phyloP scores from a whole-genome alignment of 202 grass and related monocot genomes.

The Digitaria exilis region DNA sequence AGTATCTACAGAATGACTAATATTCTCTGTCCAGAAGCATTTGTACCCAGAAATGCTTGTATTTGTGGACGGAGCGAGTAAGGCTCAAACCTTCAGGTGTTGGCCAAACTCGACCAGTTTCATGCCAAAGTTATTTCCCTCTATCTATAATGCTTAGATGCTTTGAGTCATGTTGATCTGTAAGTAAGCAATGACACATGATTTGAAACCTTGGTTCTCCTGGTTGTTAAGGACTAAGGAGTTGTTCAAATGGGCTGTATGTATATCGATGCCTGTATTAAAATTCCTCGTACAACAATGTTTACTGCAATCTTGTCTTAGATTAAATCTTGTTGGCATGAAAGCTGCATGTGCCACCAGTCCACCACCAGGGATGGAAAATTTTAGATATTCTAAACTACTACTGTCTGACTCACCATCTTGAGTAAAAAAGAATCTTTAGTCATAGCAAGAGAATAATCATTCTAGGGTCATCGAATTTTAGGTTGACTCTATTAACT shows the following conservation, averaged over 20 bases:
- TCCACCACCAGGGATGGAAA: neutral
- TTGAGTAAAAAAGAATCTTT: neutral
- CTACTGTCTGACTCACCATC: neutral
- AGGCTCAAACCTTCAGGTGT: neutral
- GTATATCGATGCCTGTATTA: neutral
- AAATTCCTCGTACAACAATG: neutral
- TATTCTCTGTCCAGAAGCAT: too few relatives aligned
- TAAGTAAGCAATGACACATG: neutral
- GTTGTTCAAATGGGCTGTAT: neutral
- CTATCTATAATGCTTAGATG: neutral
- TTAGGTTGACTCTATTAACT: neutral
- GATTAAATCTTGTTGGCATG: conserved; percentile 4
- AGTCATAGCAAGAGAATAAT: neutral
- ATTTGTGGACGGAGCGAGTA: too few relatives aligned
- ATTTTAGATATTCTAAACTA: conserved; percentile 8
- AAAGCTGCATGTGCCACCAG: neutral
- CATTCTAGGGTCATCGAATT: neutral
- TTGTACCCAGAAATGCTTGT: too few relatives aligned
- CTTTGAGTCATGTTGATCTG: neutral
- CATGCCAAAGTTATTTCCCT: neutral
- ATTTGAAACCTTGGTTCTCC: neutral
- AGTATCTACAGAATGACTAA: too few relatives aligned
- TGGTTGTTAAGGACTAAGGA: neutral
- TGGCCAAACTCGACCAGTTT: neutral
- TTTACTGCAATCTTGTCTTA: neutral